phyloP scores from a whole-genome alignment of 2,329 filamentous ascomycete genomes.

The Nemania diffusa region DNA sequence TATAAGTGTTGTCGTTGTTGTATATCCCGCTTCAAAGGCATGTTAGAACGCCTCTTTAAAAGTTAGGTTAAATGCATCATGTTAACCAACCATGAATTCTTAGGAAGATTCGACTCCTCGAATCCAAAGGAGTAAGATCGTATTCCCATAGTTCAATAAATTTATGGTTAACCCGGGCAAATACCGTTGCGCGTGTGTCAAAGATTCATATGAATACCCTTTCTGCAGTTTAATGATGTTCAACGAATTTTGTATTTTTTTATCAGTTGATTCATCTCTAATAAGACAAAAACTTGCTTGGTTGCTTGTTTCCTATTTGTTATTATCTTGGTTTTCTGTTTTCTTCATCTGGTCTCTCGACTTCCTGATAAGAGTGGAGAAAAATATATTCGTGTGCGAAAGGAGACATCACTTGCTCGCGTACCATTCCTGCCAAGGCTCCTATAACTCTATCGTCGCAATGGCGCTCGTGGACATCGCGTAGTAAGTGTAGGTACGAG shows the following conservation, averaged over 20 bases:
- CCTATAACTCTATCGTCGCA: slow-evolving; percentile 27
- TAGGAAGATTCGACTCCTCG: background rate
- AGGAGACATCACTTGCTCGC: slow-evolving; percentile 35
- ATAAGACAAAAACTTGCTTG: slow-evolving; percentile 33
- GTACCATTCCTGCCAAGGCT: slow-evolving; percentile 26
- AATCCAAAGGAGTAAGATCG: background rate
- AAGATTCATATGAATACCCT: background rate
- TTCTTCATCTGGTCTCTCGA: slow-evolving; percentile 14
- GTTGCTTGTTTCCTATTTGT: slow-evolving; percentile 33
- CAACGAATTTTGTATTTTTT: slow-evolving; percentile 35
- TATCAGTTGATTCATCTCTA: slow-evolving; percentile 36
- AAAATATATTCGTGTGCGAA: slow-evolving; percentile 41
- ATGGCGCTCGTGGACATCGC: slow-evolving; percentile 21
- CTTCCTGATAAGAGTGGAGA: slow-evolving; percentile 16
- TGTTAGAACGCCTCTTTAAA: no score
- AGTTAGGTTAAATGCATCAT: background rate
- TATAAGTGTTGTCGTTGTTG: background rate
- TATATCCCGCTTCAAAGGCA: no score
- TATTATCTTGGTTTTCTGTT: slow-evolving; percentile 17
- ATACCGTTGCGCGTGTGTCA: background rate
- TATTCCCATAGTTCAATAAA: background rate
- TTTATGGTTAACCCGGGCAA: background rate
- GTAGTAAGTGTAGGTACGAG: slow-evolving; percentile 2
- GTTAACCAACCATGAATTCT: background rate
- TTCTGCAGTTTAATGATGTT: background rate